Percentiles rank a stretch among this genome's conserved stretches.
Conservation (phyloP, 2,329 filamentous ascomycete genomes). For the Colletotrichum sp. region DNA sequence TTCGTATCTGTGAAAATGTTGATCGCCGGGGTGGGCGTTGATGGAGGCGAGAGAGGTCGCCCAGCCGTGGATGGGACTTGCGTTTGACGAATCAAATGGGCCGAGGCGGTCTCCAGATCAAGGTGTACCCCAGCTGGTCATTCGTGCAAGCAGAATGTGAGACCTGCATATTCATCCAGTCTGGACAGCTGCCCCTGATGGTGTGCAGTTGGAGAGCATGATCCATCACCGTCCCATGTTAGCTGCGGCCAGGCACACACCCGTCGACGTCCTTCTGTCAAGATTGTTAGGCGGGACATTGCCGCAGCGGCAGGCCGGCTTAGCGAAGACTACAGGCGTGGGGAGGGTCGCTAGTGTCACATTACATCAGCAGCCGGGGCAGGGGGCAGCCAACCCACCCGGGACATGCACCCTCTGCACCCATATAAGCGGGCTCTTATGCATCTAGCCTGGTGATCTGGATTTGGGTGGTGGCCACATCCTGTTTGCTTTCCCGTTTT, state of each 20-base stretch:
- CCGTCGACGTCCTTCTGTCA: conserved; percentile 2
- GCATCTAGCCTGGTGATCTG: conserved; percentile 21
- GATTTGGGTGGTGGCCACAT: conserved; percentile 12
- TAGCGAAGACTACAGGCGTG: not conserved
- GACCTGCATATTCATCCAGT: conserved; percentile 14
- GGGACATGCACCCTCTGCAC: conserved; percentile 11
- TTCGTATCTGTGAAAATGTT: not conserved
- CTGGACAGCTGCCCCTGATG: not conserved
- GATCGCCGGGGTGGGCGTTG: not conserved
- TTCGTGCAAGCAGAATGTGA: conserved; percentile 8
- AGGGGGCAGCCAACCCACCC: conserved; percentile 10
- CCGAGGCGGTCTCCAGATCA: not conserved
- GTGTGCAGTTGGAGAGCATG: conserved; percentile 15
- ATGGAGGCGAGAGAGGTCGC: not conserved
- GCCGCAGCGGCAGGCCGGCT: not conserved
- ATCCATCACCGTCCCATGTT: conserved; percentile 13
- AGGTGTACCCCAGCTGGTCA: conserved; percentile 4
- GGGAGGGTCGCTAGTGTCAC: conserved; percentile 1
- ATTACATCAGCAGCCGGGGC: conserved; percentile 19
- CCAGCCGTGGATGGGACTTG: not conserved
- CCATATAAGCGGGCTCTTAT: conserved; percentile 20
- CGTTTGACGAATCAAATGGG: not conserved
- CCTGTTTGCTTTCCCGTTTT: conserved; percentile 10
- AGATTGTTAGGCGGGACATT: not conserved
- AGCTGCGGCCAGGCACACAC: conserved; percentile 13